Conservation (phyloP, 768 basidiomycete species). For the Pleurotus platypus region DNA sequence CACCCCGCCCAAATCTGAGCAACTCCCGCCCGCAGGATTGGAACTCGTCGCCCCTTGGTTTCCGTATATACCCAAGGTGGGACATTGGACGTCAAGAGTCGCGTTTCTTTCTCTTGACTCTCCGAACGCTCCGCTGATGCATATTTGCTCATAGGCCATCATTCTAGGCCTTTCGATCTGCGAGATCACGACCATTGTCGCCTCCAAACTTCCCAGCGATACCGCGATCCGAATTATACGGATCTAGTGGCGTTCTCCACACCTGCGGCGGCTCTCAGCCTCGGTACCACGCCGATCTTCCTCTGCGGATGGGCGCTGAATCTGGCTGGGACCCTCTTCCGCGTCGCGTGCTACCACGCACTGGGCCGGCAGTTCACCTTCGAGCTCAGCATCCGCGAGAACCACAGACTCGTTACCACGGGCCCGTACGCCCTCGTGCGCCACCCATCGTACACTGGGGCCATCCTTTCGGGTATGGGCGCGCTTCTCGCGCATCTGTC, state of each 20-base stretch:
- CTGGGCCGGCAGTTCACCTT: conserved; percentile 26
- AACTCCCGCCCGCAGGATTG: not conserved
- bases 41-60: not conserved
- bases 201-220: no score
- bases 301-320: conserved; percentile 16
- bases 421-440: conserved; percentile 26
- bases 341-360: conserved; percentile 19
- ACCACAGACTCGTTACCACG: conserved; percentile 21
- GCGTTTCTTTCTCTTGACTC: conserved; percentile 5
- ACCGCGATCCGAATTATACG: no score
- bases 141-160: no score
- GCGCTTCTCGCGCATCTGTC: not conserved
- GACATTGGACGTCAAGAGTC: not conserved
- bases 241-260: no score
- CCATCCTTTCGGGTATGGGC: not conserved
- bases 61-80: not conserved
- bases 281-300: conserved; percentile 13
- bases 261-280: no score
- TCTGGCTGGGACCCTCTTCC: conserved; percentile 17
- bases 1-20: not conserved
- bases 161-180: no score
- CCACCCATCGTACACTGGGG: conserved; percentile 25
- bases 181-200: no score
- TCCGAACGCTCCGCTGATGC: no score
- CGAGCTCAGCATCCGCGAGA: conserved; percentile 17